These are phyloP conservation scores for Chlamydomonas reinhardtii DNA, from an alignment of 163 green algal genomes.

Conservation along the genomic window DNA sequence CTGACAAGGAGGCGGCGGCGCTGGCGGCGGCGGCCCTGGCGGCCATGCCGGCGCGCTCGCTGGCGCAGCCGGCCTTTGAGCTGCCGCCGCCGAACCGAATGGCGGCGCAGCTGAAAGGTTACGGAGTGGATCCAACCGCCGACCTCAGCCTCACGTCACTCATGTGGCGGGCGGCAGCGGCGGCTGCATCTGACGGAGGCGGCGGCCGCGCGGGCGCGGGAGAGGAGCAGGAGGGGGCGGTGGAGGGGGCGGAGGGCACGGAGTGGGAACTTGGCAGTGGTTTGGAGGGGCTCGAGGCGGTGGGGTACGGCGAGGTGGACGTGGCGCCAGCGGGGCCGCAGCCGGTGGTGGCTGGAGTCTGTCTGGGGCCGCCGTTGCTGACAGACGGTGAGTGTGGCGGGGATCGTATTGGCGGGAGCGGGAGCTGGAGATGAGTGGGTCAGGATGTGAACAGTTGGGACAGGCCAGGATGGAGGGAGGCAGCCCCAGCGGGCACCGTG, in stretches of 20 bases:
- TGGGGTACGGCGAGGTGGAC: too few relatives aligned
- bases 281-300: neutral
- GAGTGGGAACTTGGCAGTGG: neutral
- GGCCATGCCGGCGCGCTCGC: too few relatives aligned
- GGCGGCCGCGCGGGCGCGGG: too few relatives aligned
- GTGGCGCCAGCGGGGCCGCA: neutral
- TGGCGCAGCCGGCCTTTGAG: neutral
- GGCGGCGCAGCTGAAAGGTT: neutral
- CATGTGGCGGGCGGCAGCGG: too few relatives aligned
- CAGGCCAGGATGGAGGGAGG: too few relatives aligned
- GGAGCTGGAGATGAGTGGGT: neutral
- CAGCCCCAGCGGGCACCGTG: too few relatives aligned
- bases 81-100: neutral
- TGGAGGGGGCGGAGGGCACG: neutral
- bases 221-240: neutral
- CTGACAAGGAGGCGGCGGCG: neutral
- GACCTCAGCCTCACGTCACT: too few relatives aligned
- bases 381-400: slow-evolving; percentile 4
- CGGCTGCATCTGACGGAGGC: neutral
- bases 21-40: neutral
- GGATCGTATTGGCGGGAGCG: neutral
- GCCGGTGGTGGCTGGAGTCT: neutral
- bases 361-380: slow-evolving; percentile 23
- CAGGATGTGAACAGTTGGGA: too few relatives aligned
- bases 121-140: neutral